A percentile compares a stretch with the other conserved stretches of the same genome.
These are phyloP conservation scores for Nicotiana noctiflora DNA, from an alignment of 257 asterid species.

Conservation along the genomic window DNA sequence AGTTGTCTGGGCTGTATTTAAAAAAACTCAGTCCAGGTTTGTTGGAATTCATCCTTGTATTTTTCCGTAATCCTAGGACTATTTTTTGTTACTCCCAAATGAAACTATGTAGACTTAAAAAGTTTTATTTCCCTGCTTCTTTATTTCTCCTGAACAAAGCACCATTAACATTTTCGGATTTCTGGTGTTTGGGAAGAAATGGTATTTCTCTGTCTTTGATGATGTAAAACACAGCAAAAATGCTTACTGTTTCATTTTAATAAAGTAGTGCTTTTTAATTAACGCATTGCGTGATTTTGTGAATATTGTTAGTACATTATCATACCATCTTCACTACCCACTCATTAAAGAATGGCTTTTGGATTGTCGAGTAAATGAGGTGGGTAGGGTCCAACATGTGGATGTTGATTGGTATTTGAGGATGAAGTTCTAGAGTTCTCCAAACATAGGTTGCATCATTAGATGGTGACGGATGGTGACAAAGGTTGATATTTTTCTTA, in stretches of 20 bases:
- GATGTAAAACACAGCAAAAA: neutral
- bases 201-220: neutral
- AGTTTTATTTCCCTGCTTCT: neutral
- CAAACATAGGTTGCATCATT: neutral
- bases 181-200: neutral
- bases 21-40: slow-evolving; percentile 21
- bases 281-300: no score
- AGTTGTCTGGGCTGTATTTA: slow-evolving; percentile 42
- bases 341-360: neutral
- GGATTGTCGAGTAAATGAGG: neutral
- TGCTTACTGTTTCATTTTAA: neutral
- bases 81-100: neutral
- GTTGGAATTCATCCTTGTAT: slow-evolving; percentile 21
- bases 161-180: neutral
- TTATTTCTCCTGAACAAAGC: neutral
- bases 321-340: neutral
- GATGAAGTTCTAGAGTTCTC: neutral
- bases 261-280: neutral
- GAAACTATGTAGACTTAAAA: neutral
- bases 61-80: slow-evolving; percentile 12
- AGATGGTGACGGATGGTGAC: neutral
- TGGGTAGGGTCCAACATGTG: neutral
- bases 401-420: slow-evolving; percentile 6
- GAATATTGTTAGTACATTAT: neutral
- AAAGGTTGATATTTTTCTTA: neutral